Conservation (phyloP, 768 basidiomycete species). For the Lepiota venenata region DNA sequence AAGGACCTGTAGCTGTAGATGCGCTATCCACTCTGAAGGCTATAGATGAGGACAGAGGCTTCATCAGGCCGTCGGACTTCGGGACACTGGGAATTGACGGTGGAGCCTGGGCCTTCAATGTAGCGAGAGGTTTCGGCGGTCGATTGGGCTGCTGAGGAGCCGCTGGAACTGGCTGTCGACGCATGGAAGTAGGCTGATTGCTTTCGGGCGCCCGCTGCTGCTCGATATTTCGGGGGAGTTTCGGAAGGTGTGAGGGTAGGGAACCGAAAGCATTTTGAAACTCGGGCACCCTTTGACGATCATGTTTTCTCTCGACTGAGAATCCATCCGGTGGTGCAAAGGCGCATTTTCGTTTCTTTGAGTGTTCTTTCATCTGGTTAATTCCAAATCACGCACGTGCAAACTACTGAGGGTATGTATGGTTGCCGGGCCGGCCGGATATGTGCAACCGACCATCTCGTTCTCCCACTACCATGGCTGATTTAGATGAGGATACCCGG, state of each 20-base stretch:
- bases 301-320: not conserved
- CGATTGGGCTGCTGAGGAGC: not conserved
- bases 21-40: not conserved
- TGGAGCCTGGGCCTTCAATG: slow-evolving; percentile 1
- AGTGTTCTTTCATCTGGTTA: not conserved
- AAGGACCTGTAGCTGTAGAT: not conserved
- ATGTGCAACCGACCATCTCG: not conserved
- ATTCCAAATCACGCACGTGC: not conserved
- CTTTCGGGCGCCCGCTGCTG: not conserved
- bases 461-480: not conserved
- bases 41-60: not conserved
- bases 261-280: slow-evolving; percentile 7
- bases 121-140: not conserved
- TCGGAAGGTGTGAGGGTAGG: not conserved
- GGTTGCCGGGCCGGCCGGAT: not conserved
- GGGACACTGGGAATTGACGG: not conserved
- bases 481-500: slow-evolving; percentile 33
- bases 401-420: not conserved
- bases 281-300: not conserved
- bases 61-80: not conserved
- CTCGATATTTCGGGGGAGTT: not conserved
- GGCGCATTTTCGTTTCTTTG: slow-evolving; percentile 4
- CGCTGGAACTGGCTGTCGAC: not conserved
- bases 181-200: not conserved
- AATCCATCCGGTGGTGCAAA: not conserved